Base-by-base conservation (phyloP, 2,329 filamentous ascomycete species). In the Colletotrichum paranaense region DNA sequence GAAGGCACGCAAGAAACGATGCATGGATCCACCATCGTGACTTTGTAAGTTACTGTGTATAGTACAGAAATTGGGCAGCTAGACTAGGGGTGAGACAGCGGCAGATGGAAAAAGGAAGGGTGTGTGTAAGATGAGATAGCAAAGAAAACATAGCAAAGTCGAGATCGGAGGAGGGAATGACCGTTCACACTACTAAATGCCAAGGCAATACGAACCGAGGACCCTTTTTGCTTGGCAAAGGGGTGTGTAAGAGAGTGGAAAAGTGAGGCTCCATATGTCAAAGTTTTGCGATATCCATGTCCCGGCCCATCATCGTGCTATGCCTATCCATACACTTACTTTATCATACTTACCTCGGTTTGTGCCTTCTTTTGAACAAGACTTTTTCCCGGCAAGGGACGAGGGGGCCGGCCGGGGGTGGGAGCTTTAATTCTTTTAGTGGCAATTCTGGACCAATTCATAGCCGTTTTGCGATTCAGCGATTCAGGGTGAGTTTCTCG, bases 171-270 rank as follows among this genome's bases (percentile, higher is more conserved):
- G 19, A 24, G 60, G 42, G 16, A 19, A 49, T 0, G 19, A 8
- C 19, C 42, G 19, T n/a, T n/a, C 19, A 9, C 7, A n/a, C 42
- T n/a, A 49, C 42, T 73, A 55, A 60, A 59, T 60, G 32, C 59
- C 59, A 63, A 69, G 66, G 42, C 42, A 35, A 59, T 1, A 55
- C 70, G 70, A 73, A 46, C 70, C 66, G 70, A 69, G n/a, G 64
- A 70, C 59, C 69, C 66, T 53, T 58, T 53, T 49, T 42, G 35
- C 19, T 58, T 49, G 42, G 42, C 35, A 6, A 22, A 38, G 22
- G 56, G 30, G 16, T 42, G 42, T 49, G 42, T 49, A 19, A 49
- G 19, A n/a, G 42, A n/a, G 19, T n/a, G 19, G 19, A 5, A n/a
- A 49, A n/a, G 16, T 49, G 42, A 30, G 24, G 28, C 16, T 22